These are phyloP conservation scores for Daldinia decipiens DNA, from an alignment of 495 filamentous ascomycete species.

Conservation along the genomic window DNA sequence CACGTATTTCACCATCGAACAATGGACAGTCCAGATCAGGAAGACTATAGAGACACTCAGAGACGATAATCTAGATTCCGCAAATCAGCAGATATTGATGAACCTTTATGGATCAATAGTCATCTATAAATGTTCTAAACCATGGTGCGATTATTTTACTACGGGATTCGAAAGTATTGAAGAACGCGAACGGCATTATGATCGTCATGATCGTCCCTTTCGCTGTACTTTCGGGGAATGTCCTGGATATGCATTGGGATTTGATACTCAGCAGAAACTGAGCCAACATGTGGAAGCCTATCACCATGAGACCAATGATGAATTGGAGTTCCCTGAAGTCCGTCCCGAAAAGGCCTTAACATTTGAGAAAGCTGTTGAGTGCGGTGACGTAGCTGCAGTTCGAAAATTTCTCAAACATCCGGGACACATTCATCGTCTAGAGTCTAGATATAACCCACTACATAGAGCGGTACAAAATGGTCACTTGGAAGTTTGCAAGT, in stretches of 20 bases:
- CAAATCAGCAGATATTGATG: background rate
- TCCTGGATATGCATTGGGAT: background rate
- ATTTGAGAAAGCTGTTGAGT: background rate
- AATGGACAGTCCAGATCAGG: too few relatives aligned
- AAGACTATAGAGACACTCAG: background rate
- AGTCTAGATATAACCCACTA: background rate
- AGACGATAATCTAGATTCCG: background rate
- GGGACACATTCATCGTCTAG: background rate
- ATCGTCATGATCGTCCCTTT: background rate
- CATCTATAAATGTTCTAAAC: background rate
- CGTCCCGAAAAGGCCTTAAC: background rate
- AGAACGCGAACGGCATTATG: background rate
- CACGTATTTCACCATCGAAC: background rate
- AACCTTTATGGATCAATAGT: background rate
- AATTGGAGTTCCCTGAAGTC: background rate
- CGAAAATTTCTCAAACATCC: background rate
- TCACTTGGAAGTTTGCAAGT: background rate
- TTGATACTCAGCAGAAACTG: background rate
- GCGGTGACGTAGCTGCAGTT: background rate
- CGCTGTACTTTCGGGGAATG: background rate
- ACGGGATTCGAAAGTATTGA: background rate
- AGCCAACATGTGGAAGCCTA: background rate
- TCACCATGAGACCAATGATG: background rate
- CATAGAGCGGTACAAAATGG: background rate
- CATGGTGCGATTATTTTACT: background rate